phyloP scores from a whole-genome alignment of 2,329 filamentous ascomycete species.

The Beauveria sp. region DNA sequence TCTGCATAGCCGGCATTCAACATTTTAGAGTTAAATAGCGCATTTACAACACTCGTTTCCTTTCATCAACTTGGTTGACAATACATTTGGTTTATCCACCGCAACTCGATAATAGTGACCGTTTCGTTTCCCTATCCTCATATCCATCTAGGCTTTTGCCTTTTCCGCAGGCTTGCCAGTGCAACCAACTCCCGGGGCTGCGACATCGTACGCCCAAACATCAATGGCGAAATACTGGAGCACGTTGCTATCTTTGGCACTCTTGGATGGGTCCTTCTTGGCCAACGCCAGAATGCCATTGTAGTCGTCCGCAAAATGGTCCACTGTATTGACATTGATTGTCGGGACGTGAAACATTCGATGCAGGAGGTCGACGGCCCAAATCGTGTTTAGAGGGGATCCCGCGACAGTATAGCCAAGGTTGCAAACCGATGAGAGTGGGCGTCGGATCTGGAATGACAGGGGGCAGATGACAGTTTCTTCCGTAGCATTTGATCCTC shows the following conservation, averaged over 20 bases:
- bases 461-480: slow-evolving; percentile 64
- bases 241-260: slow-evolving; percentile 51
- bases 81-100: not conserved
- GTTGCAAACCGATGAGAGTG: slow-evolving; percentile 52
- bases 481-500: slow-evolving; percentile 53
- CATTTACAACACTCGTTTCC: not conserved
- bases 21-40: not conserved
- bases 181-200: slow-evolving; percentile 55
- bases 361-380: slow-evolving; percentile 59
- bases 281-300: slow-evolving; percentile 46
- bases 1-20: slow-evolving; percentile 2
- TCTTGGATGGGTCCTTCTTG: slow-evolving; percentile 34
- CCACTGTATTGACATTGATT: slow-evolving; percentile 51
- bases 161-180: slow-evolving; percentile 31
- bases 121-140: not conserved
- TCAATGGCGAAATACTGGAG: slow-evolving; percentile 64
- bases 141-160: not conserved
- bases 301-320: slow-evolving; percentile 56
- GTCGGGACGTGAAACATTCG: slow-evolving; percentile 55
- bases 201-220: slow-evolving; percentile 58
- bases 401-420: slow-evolving; percentile 54
- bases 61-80: slow-evolving; percentile 27
- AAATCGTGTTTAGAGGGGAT: slow-evolving; percentile 52
- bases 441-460: slow-evolving; percentile 50
- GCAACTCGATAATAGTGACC: not conserved